phyloP scores from a whole-genome alignment of 2,329 filamentous ascomycete genomes.

The Biscogniauxia mediterranea region DNA sequence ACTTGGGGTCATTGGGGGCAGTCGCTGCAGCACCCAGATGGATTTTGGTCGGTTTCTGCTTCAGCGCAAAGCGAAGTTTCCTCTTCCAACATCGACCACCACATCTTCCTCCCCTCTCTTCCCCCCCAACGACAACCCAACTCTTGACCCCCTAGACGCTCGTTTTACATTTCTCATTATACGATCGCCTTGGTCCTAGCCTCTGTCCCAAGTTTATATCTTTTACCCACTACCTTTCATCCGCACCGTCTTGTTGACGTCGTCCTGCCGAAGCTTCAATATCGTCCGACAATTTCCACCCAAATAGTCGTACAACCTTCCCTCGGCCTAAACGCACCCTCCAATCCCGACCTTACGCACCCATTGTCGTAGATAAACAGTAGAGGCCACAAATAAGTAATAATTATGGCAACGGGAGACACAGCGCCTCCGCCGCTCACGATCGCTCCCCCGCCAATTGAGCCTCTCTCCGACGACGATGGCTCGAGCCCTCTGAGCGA shows the following conservation, averaged over 20 bases:
- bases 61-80: constrained; percentile 28
- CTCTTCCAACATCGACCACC: constrained; percentile 20
- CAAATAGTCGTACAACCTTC: neutral
- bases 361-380: neutral
- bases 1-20: constrained; percentile 22
- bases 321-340: neutral
- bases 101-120: constrained; percentile 10
- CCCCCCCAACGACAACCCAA: constrained; percentile 15
- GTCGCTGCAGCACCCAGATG: constrained; percentile 19
- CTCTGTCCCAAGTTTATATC: constrained; percentile 12
- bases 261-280: neutral
- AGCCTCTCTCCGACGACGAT: constrained; percentile 53
- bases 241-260: constrained; percentile 1
- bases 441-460: constrained; percentile 47
- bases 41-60: constrained; percentile 26
- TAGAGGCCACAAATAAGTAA: neutral
- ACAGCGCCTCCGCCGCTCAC: constrained; percentile 48
- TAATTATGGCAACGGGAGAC: constrained; percentile 50
- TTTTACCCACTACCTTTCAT: neutral
- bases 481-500: constrained; percentile 93
- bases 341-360: neutral
- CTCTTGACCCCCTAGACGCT: constrained; percentile 18
- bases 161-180: constrained; percentile 11
- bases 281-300: neutral
- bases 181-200: neutral